Evolutionary conservation across 164 flowering plant genomes (phyloP).

Genomic region (Magnolia changhungtana): DNA sequence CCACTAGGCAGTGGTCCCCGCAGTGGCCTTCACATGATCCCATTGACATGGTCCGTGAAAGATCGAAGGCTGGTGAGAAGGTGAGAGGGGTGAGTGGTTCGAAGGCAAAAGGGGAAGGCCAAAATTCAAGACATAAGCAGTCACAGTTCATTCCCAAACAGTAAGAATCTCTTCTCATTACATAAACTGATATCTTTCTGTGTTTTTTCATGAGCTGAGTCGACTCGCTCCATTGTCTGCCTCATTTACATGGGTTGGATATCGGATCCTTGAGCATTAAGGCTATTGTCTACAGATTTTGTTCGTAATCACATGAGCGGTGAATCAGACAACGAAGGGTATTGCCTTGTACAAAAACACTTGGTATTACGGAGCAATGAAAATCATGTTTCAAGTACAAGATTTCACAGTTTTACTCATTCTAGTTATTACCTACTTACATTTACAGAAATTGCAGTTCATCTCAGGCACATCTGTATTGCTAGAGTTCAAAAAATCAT

Average conservation of each 20-base stretch:
- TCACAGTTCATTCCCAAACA: constrained; percentile 4
- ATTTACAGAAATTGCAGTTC: no score
- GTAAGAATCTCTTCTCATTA: background rate
- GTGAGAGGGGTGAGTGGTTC: constrained; percentile 22
- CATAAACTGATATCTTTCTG: background rate
- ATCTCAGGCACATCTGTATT: no score
- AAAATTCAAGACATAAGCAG: constrained; percentile 35
- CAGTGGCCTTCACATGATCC: constrained; percentile 44
- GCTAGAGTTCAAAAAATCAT: no score
- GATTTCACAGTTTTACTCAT: no score
- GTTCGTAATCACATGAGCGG: background rate
- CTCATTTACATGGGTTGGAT: background rate
- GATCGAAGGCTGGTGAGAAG: constrained; percentile 25
- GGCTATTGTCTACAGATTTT: background rate
- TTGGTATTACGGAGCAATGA: background rate
- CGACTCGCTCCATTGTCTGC: background rate
- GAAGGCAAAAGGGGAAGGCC: constrained; percentile 33
- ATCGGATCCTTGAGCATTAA: background rate
- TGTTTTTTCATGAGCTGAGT: background rate
- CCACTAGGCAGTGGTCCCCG: constrained; percentile 44
- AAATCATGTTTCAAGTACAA: no score
- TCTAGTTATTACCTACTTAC: no score
- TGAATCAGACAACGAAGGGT: background rate
- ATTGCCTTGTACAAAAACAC: background rate
- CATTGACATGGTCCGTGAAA: constrained; percentile 29